phyloP scores from a whole-genome alignment of 139 green algal genomes.

The Ettlia oleoabundans region DNA sequence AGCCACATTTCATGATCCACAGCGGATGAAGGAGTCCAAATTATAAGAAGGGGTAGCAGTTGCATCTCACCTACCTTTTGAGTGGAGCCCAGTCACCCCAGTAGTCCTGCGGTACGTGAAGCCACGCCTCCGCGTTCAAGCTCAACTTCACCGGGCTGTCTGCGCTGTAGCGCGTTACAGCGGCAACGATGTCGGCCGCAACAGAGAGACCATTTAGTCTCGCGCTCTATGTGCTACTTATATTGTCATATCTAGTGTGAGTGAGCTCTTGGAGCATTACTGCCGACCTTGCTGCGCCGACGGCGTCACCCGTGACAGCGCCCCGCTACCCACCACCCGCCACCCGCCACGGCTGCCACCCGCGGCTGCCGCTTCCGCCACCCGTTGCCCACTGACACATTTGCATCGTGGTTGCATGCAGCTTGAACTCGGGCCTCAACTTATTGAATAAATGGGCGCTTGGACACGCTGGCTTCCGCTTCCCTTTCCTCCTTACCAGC shows the following conservation, averaged over 20 bases:
- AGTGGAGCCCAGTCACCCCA: no score
- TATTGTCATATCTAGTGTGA: neutral
- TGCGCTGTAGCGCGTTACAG: neutral
- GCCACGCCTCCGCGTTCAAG: no score
- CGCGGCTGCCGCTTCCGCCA: neutral
- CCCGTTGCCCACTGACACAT: neutral
- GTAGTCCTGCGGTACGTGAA: no score
- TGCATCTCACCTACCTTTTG: no score
- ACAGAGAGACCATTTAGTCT: neutral
- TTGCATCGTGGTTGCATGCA: neutral
- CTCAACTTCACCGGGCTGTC: no score
- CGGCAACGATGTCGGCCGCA: neutral
- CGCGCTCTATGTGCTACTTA: neutral
- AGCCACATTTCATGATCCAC: no score
- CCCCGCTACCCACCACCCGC: neutral
- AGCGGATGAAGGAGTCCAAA: no score
- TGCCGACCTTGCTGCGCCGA: no score
- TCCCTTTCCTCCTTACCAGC: slow-evolving; percentile 65
- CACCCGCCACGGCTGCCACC: neutral
- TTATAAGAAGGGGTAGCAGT: no score
- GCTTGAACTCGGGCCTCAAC: slow-evolving; percentile 43
- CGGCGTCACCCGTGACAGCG: neutral
- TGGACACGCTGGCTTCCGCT: slow-evolving; percentile 63
- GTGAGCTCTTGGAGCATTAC: neutral
- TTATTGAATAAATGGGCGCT: slow-evolving; percentile 55